phyloP scores from a whole-genome alignment of 352 stramenopile genomes.

The Phytophthora pisi region DNA sequence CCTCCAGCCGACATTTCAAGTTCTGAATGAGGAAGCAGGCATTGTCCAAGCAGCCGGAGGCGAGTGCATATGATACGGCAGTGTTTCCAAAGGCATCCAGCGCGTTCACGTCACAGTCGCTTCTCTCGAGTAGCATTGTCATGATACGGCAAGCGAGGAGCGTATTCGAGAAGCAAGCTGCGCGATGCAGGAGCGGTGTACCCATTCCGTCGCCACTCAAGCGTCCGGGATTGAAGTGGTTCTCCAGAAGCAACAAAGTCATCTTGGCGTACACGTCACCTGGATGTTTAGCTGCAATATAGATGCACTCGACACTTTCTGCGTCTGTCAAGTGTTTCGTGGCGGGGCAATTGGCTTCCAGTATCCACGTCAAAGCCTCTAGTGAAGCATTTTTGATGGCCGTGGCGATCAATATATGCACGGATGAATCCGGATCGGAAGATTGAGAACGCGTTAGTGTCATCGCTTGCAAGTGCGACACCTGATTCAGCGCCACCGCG shows the following conservation, averaged over 20 bases:
- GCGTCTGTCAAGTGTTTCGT: slow-evolving; percentile 12
- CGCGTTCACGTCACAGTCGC: slow-evolving; percentile 51
- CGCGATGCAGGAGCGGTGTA: slow-evolving; percentile 58
- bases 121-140: slow-evolving; percentile 26
- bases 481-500: slow-evolving; percentile 36
- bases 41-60: slow-evolving; percentile 35
- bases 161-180: slow-evolving; percentile 43
- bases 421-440: neutral
- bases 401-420: slow-evolving; percentile 23
- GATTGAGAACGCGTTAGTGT: neutral
- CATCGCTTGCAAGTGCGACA: slow-evolving; percentile 44
- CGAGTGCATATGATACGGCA: slow-evolving; percentile 54
- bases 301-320: slow-evolving; percentile 26
- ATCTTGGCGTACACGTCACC: slow-evolving; percentile 44
- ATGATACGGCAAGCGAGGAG: slow-evolving; percentile 30
- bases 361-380: slow-evolving; percentile 48
- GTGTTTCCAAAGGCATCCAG: slow-evolving; percentile 59
- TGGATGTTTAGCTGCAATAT: slow-evolving; percentile 32
- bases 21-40: slow-evolving; percentile 47
- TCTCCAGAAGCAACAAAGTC: slow-evolving; percentile 46
- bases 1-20: slow-evolving; percentile 40
- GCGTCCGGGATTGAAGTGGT: slow-evolving; percentile 38
- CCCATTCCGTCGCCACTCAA: slow-evolving; percentile 55
- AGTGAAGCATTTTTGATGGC: slow-evolving; percentile 43
- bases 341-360: slow-evolving; percentile 16